Base-by-base conservation (phyloP, 1,284 basidiomycete genomes). In the Prillingera fragicola region DNA sequence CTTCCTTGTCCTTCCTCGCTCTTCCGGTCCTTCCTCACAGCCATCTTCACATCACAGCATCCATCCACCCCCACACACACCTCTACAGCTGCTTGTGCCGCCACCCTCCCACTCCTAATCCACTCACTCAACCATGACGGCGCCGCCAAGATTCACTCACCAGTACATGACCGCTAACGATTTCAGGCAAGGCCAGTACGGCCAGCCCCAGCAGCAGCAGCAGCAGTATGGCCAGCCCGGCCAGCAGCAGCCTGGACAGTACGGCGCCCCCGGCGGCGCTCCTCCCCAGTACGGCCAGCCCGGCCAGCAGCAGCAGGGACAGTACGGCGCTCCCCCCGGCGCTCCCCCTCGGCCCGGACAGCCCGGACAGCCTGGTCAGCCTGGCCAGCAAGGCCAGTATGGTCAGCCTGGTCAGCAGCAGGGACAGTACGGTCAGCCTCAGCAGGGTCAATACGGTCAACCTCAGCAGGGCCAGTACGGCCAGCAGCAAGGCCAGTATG, bases 331-430 rank as follows among this genome's bases (percentile, higher is more conserved):
- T 39, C 49, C 58, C 19, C 38, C 41, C 9, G 45, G 48, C 31
- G 52, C 58, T 17, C 50, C 40, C 9, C 43, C 42, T 38, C 18
- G 56, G 50, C 32, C 46, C 37, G 7, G 49, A 44, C n/a, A 51
- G 45, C 3, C n/a, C n/a, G n/a, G n/a, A n/a, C n/a, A n/a, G n/a
- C n/a, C n/a, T n/a, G n/a, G n/a, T n/a, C 43, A 45, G 13, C n/a
- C n/a, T n/a, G n/a, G n/a, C n/a, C n/a, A n/a, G n/a, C n/a, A n/a
- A n/a, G n/a, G n/a, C n/a, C n/a, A n/a, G n/a, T n/a, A n/a, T n/a
- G n/a, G n/a, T n/a, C 53, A 60, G 38, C 59, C 60, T 26, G 64
- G 61, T 21, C 60, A 65, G 38, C 56, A 56, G 26, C 58, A 46
- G 21, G 60, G 59, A 3, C 61, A 61, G 46, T 35, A 38, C 17